phyloP scores from a whole-genome alignment of 176 grass and related monocot genomes.

The Lolium rigidum region DNA sequence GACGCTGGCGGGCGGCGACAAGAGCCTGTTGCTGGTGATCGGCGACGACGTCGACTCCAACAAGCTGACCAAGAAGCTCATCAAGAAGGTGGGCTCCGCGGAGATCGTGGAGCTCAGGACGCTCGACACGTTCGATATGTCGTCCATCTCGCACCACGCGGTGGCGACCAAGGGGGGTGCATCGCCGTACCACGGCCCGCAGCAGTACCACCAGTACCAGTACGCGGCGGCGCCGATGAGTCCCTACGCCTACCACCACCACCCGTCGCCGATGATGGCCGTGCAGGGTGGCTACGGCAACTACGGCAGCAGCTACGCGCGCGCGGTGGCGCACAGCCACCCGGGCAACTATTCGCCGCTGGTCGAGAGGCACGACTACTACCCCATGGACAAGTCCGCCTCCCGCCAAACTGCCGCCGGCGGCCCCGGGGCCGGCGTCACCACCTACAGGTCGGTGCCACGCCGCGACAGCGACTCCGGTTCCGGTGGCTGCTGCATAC shows the following conservation, averaged over 20 bases:
- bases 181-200: constrained; percentile 38
- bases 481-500: constrained; percentile 32
- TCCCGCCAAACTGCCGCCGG: neutral
- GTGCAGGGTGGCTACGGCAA: neutral
- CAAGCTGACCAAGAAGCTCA: constrained; percentile 54
- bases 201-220: constrained; percentile 30
- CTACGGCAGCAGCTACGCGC: constrained; percentile 52
- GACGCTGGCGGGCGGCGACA: constrained; percentile 47
- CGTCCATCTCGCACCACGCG: neutral
- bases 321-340: constrained; percentile 47
- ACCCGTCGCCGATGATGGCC: constrained; percentile 42
- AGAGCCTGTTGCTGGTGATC: constrained; percentile 61
- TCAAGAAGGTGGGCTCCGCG: constrained; percentile 42
- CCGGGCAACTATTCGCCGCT: constrained; percentile 57
- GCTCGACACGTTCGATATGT: constrained; percentile 39
- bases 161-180: constrained; percentile 16
- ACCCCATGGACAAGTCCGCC: constrained; percentile 30
- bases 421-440: neutral
- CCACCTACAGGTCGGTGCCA: constrained; percentile 27
- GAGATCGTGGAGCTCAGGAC: constrained; percentile 63
- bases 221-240: constrained; percentile 12
- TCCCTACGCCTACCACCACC: constrained; percentile 34
- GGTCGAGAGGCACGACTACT: constrained; percentile 55
- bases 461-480: constrained; percentile 20
- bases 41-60: constrained; percentile 54